Conservation (phyloP, 139 green algal species). For the Bryopsis sp. region DNA sequence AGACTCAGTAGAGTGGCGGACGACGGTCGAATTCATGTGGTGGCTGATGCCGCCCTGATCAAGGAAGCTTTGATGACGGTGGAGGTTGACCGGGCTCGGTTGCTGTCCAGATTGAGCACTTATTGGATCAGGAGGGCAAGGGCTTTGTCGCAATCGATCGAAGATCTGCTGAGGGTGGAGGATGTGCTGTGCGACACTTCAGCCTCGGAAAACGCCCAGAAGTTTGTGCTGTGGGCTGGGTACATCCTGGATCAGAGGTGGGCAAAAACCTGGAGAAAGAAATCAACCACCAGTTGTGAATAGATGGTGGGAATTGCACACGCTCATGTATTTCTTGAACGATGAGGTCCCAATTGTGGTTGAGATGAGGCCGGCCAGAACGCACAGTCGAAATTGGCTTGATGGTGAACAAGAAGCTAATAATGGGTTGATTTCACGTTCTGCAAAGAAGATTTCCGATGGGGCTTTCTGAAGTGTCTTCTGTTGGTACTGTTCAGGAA, state of each 20-base stretch:
- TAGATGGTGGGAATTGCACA: too few relatives aligned
- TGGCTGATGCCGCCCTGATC: slow-evolving; percentile 45
- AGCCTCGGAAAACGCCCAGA: slow-evolving; percentile 56
- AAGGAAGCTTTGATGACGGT: slow-evolving; percentile 38
- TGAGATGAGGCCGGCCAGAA: too few relatives aligned
- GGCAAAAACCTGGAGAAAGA: neutral
- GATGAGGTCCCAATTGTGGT: too few relatives aligned
- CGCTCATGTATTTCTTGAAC: too few relatives aligned
- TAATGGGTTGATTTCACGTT: too few relatives aligned
- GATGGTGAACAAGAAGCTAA: too few relatives aligned
- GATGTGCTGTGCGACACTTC: slow-evolving; percentile 72
- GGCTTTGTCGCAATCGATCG: slow-evolving; percentile 49
- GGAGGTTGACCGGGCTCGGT: slow-evolving; percentile 56
- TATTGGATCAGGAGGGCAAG: slow-evolving; percentile 63
- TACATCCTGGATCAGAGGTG: slow-evolving; percentile 59
- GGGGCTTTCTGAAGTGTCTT: too few relatives aligned
- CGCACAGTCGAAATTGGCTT: too few relatives aligned
- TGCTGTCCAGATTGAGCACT: slow-evolving; percentile 48
- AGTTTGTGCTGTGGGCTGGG: slow-evolving; percentile 83
- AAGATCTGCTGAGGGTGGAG: slow-evolving; percentile 58
- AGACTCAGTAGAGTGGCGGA: slow-evolving; percentile 36
- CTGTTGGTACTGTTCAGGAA: too few relatives aligned
- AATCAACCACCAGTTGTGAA: neutral
- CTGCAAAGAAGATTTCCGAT: too few relatives aligned
- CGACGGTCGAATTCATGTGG: slow-evolving; percentile 64